Evolutionary conservation across 768 basidiomycete species (phyloP), one percentile per base, ranked within the genome.

Genomic region (Dentipellis fragilis): DNA sequence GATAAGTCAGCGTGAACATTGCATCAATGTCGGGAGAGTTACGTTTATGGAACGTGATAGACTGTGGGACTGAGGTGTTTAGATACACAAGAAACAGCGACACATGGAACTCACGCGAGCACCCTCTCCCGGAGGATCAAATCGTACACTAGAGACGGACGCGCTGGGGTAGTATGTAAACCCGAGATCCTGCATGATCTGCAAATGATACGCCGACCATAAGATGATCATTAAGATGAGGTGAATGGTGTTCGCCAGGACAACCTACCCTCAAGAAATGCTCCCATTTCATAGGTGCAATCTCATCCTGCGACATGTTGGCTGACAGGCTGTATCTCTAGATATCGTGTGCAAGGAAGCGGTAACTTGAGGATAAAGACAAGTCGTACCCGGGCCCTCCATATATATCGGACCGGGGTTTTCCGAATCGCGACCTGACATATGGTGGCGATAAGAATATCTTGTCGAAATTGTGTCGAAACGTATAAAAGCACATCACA

Each of bases 31-130:
- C 10, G 12, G 21, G 35, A 34, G 17, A 50, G 54, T 54, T 47
- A 66, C 65, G 67, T 54, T 68, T 67, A 51, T 68, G 67, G 54
- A 68, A 66, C 9, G 66, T 65, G 47, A 68, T 66, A 4, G 67
- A 62, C 56, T 63, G 42, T 29, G 11, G 11, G 14, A 42, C 40
- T n/a, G n/a, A n/a, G 10, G 40, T 42, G 40, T 16, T 16, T 17
- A 42, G 17, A 12, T 42, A 8, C 40, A 16, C 40, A 42, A 12
- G 38, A 6, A n/a, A 53, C 35, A 0, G 29, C 29, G 34, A n/a
- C n/a, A 49, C 4, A 10, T 16, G 34, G n/a, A 12, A 37, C 35
- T 49, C 58, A 40, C 54, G 58, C 61, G 29, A 50, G 54, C 51
- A 16, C 61, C 53, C 7, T 60, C 56, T 10, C 52, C 39, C 1